A percentile compares a stretch with the other conserved stretches of the same genome.
Conservation (phyloP, 768 basidiomycete species). For the Exidia glandulosa region DNA sequence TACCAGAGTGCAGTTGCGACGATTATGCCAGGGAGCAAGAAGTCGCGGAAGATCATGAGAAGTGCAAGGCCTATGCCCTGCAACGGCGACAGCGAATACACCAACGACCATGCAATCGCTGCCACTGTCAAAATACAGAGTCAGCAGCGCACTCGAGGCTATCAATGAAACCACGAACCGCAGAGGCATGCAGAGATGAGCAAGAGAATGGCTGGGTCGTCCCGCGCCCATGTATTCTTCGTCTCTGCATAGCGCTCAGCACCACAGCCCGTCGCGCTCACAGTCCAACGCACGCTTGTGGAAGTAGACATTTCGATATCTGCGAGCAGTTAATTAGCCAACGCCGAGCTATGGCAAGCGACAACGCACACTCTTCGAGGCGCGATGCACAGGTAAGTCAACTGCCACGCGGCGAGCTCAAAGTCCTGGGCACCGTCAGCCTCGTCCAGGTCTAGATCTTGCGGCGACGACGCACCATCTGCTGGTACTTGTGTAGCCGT, state of each 20-base stretch:
- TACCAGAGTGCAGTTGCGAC: slow-evolving; percentile 72
- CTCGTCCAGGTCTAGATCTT: background rate
- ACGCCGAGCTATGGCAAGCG: no score
- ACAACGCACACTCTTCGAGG: slow-evolving; percentile 85
- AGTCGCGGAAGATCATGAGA: slow-evolving; percentile 83
- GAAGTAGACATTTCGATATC: slow-evolving; percentile 94
- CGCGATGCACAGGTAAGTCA: slow-evolving; percentile 86
- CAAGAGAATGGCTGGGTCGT: slow-evolving; percentile 91
- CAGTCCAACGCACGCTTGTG: slow-evolving; percentile 61
- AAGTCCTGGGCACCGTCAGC: slow-evolving; percentile 62
- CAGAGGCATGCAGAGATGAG: slow-evolving; percentile 70
- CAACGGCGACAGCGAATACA: slow-evolving; percentile 55
- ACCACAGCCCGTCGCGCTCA: background rate
- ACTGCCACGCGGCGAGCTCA: slow-evolving; percentile 91
- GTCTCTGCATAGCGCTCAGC: slow-evolving; percentile 50
- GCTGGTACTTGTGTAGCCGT: slow-evolving; percentile 68
- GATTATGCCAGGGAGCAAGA: slow-evolving; percentile 64
- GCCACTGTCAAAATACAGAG: slow-evolving; percentile 46
- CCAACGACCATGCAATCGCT: slow-evolving; percentile 75
- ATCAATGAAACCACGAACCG: slow-evolving; percentile 35
- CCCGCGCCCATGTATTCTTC: slow-evolving; percentile 96
- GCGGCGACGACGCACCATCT: slow-evolving; percentile 53
- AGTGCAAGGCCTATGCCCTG: slow-evolving; percentile 54
- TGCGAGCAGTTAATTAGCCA: slow-evolving; percentile 24
- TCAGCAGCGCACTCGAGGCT: background rate